A percentile compares a stretch with the other conserved stretches of the same genome.
These are phyloP conservation scores for Exophiala sp. DNA, from an alignment of 2,329 filamentous ascomycete species.

Conservation along the genomic window DNA sequence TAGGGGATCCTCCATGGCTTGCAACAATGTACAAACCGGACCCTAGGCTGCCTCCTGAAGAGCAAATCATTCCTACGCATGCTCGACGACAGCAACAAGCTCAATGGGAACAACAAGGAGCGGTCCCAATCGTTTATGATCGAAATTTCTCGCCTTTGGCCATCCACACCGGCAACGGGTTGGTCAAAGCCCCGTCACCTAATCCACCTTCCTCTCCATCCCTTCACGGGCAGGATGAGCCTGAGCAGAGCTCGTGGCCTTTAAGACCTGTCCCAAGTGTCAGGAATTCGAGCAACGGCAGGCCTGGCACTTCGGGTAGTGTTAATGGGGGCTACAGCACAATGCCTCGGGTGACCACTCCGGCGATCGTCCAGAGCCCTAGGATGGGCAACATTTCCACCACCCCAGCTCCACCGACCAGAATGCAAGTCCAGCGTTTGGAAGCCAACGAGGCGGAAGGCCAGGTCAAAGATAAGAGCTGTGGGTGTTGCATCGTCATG, in stretches of 20 bases:
- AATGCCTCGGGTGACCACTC: slow-evolving; percentile 43
- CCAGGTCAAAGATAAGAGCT: slow-evolving; percentile 54
- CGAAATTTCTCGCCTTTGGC: slow-evolving; percentile 77
- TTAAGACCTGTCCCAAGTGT: slow-evolving; percentile 30
- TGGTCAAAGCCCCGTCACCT: slow-evolving; percentile 17
- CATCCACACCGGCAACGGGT: slow-evolving; percentile 35
- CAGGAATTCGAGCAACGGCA: slow-evolving; percentile 30
- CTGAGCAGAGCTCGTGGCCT: slow-evolving; percentile 29
- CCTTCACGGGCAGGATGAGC: slow-evolving; percentile 7
- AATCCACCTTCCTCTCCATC: slow-evolving; percentile 16
- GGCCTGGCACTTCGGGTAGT: slow-evolving; percentile 41
- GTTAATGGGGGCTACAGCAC: slow-evolving; percentile 43
- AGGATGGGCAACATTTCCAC: slow-evolving; percentile 20
- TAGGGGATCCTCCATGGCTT: slow-evolving; percentile 95
- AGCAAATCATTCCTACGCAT: slow-evolving; percentile 91
- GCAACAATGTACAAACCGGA: slow-evolving; percentile 93
- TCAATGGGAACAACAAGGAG: slow-evolving; percentile 89
- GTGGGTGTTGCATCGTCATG: slow-evolving; percentile 71
- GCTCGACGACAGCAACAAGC: slow-evolving; percentile 87
- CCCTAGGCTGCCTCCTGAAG: slow-evolving; percentile 84
- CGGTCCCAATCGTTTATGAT: slow-evolving; percentile 78
- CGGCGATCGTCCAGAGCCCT: slow-evolving; percentile 29
- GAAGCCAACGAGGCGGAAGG: slow-evolving; percentile 52
- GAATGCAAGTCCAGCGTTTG: slow-evolving; percentile 35
- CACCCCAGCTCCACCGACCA: slow-evolving; percentile 35